Evolutionary conservation across 225 moss, liverwort and hornwort species (phyloP).

Genomic region (Sphagnum contortum): DNA sequence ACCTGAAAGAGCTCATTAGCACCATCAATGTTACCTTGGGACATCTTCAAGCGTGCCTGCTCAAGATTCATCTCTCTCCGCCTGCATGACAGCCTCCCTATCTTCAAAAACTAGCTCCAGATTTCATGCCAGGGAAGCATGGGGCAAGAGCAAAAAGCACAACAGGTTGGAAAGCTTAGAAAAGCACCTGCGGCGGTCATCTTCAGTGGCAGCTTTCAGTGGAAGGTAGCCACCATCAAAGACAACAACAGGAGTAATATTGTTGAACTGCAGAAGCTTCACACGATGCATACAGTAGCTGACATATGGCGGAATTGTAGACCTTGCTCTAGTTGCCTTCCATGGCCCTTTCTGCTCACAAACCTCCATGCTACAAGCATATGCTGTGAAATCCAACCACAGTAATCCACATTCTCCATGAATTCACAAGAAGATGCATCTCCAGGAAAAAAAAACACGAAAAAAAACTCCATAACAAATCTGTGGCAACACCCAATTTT

Average conservation of each 20-base stretch:
- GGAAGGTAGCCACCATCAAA: slow-evolving; percentile 54
- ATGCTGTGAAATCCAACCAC: slow-evolving; percentile 20
- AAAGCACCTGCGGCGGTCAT: slow-evolving; percentile 28
- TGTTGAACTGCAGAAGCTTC: slow-evolving; percentile 34
- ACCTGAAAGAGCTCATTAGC: slow-evolving; percentile 39
- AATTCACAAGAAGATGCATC: too few relatives aligned
- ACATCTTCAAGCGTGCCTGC: slow-evolving; percentile 23
- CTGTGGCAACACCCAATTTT: background rate
- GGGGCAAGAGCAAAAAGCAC: too few relatives aligned
- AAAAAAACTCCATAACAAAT: too few relatives aligned
- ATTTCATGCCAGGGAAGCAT: too few relatives aligned
- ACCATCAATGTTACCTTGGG: slow-evolving; percentile 22
- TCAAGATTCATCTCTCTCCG: slow-evolving; percentile 25
- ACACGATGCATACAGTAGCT: slow-evolving; percentile 40
- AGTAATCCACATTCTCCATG: too few relatives aligned
- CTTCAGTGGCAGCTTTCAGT: slow-evolving; percentile 31
- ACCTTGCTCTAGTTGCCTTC: background rate
- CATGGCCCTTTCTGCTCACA: slow-evolving; percentile 10
- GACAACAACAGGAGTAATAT: slow-evolving; percentile 36
- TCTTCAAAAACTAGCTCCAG: too few relatives aligned
- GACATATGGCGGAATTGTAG: slow-evolving; percentile 20
- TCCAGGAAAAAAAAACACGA: too few relatives aligned
- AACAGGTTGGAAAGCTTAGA: too few relatives aligned
- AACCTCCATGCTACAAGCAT: slow-evolving; percentile 32
- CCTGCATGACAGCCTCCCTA: slow-evolving; percentile 6